phyloP scores from a whole-genome alignment of 495 filamentous ascomycete species.

The Hypoxylon crocopeplum region DNA sequence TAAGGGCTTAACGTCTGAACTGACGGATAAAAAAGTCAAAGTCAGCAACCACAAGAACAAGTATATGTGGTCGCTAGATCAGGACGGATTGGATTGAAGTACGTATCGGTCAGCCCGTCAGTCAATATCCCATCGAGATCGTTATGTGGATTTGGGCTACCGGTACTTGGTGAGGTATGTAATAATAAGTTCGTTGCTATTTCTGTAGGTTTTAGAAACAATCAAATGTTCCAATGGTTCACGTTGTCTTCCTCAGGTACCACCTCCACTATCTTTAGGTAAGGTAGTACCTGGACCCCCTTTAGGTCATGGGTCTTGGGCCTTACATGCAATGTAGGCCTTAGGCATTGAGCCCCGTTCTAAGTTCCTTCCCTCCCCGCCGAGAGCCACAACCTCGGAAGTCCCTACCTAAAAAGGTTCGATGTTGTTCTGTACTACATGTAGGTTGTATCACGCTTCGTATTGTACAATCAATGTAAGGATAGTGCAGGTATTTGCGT shows the following conservation, averaged over 20 bases:
- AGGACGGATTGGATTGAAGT: constrained; percentile 8
- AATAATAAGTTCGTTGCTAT: constrained; percentile 27
- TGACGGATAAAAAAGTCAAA: not conserved
- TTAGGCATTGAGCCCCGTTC: constrained; percentile 13
- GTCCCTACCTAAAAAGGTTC: too few species aligned
- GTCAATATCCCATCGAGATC: too few species aligned
- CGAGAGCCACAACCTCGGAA: constrained; percentile 34
- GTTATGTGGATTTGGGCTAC: too few species aligned
- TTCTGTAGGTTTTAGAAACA: constrained; percentile 20
- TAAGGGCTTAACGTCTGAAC: constrained; percentile 2
- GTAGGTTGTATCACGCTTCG: too few species aligned
- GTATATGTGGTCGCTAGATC: constrained; percentile 10
- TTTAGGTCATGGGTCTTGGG: too few species aligned
- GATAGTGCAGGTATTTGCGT: too few species aligned
- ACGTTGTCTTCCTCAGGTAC: too few species aligned
- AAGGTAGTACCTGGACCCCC: constrained; percentile 7
- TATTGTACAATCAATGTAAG: not conserved
- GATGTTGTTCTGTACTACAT: not conserved
- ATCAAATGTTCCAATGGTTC: not conserved
- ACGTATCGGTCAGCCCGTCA: constrained; percentile 10
- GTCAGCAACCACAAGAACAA: constrained; percentile 19
- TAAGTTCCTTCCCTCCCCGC: constrained; percentile 21
- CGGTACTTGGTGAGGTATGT: too few species aligned
- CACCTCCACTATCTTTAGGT: too few species aligned
- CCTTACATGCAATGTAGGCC: not conserved